Evolutionary conservation across 208 protist genomes (phyloP).

Genomic region (Trypanosoma mega): DNA sequence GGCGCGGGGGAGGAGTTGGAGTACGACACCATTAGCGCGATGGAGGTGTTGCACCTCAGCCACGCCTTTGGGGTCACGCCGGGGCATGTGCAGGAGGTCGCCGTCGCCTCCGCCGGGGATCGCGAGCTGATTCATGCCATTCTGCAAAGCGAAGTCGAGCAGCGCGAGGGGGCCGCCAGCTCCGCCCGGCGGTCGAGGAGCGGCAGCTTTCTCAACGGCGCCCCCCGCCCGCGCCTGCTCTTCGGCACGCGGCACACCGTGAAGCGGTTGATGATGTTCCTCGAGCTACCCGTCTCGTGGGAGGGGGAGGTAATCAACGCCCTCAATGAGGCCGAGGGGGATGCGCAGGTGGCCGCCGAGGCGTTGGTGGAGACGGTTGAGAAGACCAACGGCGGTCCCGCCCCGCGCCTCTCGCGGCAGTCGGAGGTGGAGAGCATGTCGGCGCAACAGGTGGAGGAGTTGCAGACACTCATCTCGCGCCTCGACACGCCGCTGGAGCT

Average conservation of each 20-base stretch:
- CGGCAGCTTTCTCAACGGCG: neutral
- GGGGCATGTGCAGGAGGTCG: constrained; percentile 58
- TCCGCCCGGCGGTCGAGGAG: constrained; percentile 13
- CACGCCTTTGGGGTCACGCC: constrained; percentile 34
- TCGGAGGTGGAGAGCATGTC: constrained; percentile 29
- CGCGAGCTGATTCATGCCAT: constrained; percentile 57
- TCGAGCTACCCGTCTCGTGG: constrained; percentile 44
- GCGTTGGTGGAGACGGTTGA: constrained; percentile 34
- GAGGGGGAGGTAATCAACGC: constrained; percentile 54
- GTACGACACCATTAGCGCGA: constrained; percentile 43
- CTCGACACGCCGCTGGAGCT: constrained; percentile 22
- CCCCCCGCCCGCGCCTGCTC: constrained; percentile 21
- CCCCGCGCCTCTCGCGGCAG: constrained; percentile 7
- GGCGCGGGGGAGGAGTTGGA: neutral
- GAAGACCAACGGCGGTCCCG: constrained; percentile 21
- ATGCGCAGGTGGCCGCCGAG: constrained; percentile 48
- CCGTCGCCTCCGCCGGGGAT: constrained; percentile 56
- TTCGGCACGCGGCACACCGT: constrained; percentile 65
- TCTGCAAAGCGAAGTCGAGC: constrained; percentile 47
- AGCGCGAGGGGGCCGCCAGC: constrained; percentile 11
- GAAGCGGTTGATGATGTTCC: constrained; percentile 46
- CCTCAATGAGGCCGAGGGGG: constrained; percentile 64
- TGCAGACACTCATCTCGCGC: constrained; percentile 27
- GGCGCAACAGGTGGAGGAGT: constrained; percentile 28
- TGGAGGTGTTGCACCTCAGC: constrained; percentile 46